Percentiles rank a stretch among this genome's conserved stretches.
These are phyloP conservation scores for Suhomyces ambrosiae DNA, from an alignment of 1,139 yeast genomes.

Conservation along the genomic window DNA sequence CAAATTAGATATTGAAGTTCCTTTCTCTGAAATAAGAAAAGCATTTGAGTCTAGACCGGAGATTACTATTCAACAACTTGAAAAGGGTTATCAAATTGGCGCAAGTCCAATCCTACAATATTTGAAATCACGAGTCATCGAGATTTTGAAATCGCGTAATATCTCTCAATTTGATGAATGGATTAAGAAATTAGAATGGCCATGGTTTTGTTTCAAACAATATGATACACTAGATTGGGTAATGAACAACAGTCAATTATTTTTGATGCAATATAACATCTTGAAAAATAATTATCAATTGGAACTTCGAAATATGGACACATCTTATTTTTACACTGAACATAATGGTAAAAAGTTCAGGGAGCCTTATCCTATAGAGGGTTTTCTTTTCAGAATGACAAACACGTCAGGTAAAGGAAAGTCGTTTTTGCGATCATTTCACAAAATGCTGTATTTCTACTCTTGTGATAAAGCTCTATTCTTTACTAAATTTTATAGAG, in stretches of 20 bases:
- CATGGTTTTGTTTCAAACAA: constrained; percentile 61
- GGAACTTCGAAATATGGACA: constrained; percentile 51
- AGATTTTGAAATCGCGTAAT: constrained; percentile 13
- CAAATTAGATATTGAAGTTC: constrained; percentile 45
- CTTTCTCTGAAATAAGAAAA: constrained; percentile 26
- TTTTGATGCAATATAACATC: constrained; percentile 37
- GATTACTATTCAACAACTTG: constrained; percentile 18
- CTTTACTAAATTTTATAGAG: constrained; percentile 56
- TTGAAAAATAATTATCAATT: constrained; percentile 35
- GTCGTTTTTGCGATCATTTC: constrained; percentile 47
- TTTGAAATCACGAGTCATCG: constrained; percentile 27
- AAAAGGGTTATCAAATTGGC: constrained; percentile 38
- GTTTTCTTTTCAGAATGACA: constrained; percentile 65
- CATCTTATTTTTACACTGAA: constrained; percentile 9
- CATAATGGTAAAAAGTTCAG: constrained; percentile 16
- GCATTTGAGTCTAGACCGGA: constrained; percentile 14
- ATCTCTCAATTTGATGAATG: constrained; percentile 18
- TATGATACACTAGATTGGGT: constrained; percentile 83
- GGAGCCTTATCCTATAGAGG: constrained; percentile 77
- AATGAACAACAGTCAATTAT: constrained; percentile 50
- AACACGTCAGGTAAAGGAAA: constrained; percentile 50
- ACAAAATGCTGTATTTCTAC: constrained; percentile 62
- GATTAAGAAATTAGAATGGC: constrained; percentile 24
- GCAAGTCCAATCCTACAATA: constrained; percentile 38
- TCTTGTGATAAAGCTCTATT: constrained; percentile 64